Base-by-base conservation (phyloP, 805 yeast species). In the Schwanniomyces yamadae region DNA sequence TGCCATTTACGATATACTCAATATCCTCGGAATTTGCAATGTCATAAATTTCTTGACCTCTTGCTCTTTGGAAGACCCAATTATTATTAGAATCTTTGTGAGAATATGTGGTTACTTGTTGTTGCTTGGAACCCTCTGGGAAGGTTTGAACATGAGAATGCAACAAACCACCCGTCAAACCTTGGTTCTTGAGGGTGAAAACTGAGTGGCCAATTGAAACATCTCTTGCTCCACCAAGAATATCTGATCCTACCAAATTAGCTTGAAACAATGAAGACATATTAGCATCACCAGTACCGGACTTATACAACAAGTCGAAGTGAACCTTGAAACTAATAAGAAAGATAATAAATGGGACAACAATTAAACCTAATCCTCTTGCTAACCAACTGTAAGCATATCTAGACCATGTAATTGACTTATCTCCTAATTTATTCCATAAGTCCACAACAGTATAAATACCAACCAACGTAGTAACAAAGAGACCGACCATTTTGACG, bases 401-500 rank as follows among this genome's bases (percentile, higher is more conserved):
- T 13, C 61, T 66, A 22, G 53, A 57, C 71, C 73, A 68, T 4
- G 74, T 49, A 46, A 84, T 55, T 9, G 71, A 53, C 50, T 67
- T 71, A 55, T 85, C 91, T 45, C 90, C 95, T 50, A 88, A 77
- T 58, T 77, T 78, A 50, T 66, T 71, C 95, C 97, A 93, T 52
- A 93, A 70, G 52, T 93, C 97, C 35, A 79, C 83, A 25, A 86
- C 71, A 15, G 96, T 89, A 63, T 91, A 87, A 44, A 88, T 75
- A 32, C 99, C 99, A 37, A 93, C 89, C 44, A 89, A 66, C 12
- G 88, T 61, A 39, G 95, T 91, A 42, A 87, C 86, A 53, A 93
- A 87, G 38, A 91, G 73, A 51, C 99, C 99, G 40, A 93, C 98
- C 96, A 90, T 88, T 65, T 93, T 93, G 39, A 89, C 95, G 19